Percentiles rank a stretch among this genome's conserved stretches.
phyloP scores from a whole-genome alignment of 495 filamentous ascomycete species.

The Neurospora tetrasperma region DNA sequence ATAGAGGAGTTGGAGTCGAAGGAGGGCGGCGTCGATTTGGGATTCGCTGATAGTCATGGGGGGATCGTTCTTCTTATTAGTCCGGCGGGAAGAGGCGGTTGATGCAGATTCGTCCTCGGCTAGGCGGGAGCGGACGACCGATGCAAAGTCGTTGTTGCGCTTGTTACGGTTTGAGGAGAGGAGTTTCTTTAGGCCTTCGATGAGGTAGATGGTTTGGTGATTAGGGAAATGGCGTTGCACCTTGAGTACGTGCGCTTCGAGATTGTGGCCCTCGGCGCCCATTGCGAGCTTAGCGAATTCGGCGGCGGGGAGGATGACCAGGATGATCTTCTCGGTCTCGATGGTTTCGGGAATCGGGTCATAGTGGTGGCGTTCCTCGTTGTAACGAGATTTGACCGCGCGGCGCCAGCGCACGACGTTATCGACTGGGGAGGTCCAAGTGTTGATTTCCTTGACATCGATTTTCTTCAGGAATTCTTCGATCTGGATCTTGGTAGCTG shows the following conservation, averaged over 20 bases:
- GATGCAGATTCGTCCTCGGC: constrained; percentile 14
- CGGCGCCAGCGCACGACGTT: constrained; percentile 67
- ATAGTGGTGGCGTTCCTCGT: constrained; percentile 52
- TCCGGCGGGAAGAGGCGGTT: constrained; percentile 12
- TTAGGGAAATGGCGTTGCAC: constrained; percentile 45
- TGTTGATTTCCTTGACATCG: constrained; percentile 25
- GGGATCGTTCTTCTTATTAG: constrained; percentile 33
- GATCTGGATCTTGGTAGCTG: constrained; percentile 35
- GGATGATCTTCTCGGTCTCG: constrained; percentile 52
- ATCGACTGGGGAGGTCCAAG: constrained; percentile 38
- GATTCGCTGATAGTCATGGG: constrained; percentile 57
- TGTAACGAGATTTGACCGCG: constrained; percentile 53
- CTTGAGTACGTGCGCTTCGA: constrained; percentile 50
- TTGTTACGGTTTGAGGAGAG: constrained; percentile 61
- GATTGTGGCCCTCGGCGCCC: constrained; percentile 30
- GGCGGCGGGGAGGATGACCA: constrained; percentile 54
- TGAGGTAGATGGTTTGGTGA: constrained; percentile 58
- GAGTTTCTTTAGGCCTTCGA: constrained; percentile 60
- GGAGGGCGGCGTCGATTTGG: constrained; percentile 60
- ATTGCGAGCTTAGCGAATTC: constrained; percentile 59
- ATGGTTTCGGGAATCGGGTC: constrained; percentile 52
- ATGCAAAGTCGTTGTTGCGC: constrained; percentile 56
- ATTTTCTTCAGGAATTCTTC: constrained; percentile 41
- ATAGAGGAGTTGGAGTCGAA: constrained; percentile 62
- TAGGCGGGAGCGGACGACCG: constrained; percentile 51